phyloP scores from a whole-genome alignment of 2,329 filamentous ascomycete species.

The Aspergillus sp. region DNA sequence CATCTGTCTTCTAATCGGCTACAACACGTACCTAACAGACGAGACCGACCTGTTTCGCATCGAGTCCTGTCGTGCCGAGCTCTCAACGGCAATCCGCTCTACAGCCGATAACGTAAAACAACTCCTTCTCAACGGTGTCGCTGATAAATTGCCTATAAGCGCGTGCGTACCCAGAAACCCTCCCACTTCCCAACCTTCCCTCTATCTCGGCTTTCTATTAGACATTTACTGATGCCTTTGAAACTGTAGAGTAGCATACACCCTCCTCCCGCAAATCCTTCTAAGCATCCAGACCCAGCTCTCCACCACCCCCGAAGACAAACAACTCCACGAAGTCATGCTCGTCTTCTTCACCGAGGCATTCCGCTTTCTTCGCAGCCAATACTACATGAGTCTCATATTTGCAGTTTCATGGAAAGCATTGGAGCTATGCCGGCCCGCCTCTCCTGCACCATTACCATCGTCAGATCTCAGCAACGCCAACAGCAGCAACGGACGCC shows the following conservation, averaged over 20 bases:
- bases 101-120: constrained; percentile 15
- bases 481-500: neutral
- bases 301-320: constrained; percentile 13
- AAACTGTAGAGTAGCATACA: constrained; percentile 10
- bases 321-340: constrained; percentile 14
- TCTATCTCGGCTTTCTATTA: neutral
- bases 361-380: constrained; percentile 13
- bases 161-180: constrained; percentile 4
- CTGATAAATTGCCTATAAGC: constrained; percentile 17
- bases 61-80: constrained; percentile 11
- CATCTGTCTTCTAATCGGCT: constrained; percentile 10
- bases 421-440: constrained; percentile 8
- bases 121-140: constrained; percentile 13
- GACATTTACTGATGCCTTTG: neutral
- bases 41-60: constrained; percentile 8
- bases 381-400: constrained; percentile 13
- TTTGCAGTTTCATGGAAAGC: constrained; percentile 15
- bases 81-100: constrained; percentile 9
- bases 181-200: neutral
- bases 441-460: neutral
- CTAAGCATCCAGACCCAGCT: constrained; percentile 16
- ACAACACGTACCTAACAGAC: neutral
- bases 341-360: constrained; percentile 16
- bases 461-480: neutral
- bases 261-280: constrained; percentile 14